Evolutionary conservation across 352 stramenopile genomes (phyloP).

Genomic region (Phytophthora hybrid): DNA sequence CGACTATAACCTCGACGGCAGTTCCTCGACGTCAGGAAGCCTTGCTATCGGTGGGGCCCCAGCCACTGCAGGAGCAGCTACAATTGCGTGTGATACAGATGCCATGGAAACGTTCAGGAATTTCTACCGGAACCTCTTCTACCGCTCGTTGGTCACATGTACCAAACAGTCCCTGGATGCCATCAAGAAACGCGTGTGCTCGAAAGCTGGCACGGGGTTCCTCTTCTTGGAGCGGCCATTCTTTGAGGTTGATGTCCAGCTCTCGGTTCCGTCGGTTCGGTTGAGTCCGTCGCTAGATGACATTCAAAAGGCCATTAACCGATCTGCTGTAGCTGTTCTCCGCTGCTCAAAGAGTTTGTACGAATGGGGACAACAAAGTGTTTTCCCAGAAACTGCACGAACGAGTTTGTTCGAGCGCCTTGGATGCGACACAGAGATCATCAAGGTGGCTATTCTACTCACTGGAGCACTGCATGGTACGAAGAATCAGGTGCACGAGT

Average conservation of each 20-base stretch:
- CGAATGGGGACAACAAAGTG: conserved; percentile 81
- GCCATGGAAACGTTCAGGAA: conserved; percentile 59
- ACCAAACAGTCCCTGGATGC: conserved; percentile 81
- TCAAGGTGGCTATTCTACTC: conserved; percentile 88
- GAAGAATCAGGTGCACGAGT: conserved; percentile 88
- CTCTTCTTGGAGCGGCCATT: conserved; percentile 87
- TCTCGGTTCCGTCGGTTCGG: conserved; percentile 81
- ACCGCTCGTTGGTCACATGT: conserved; percentile 80
- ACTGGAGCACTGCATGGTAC: conserved; percentile 86
- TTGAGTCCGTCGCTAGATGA: conserved; percentile 86
- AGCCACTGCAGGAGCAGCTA: not conserved
- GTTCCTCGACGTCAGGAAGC: conserved; percentile 1
- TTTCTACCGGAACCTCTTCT: conserved; percentile 88
- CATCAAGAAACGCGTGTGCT: conserved; percentile 88
- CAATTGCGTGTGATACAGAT: conserved; percentile 43
- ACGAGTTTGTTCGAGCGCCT: conserved; percentile 86
- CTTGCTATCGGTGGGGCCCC: not conserved
- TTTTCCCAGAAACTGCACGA: conserved; percentile 56
- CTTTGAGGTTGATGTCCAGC: conserved; percentile 89
- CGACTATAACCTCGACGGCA: conserved; percentile 72
- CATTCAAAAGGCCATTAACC: conserved; percentile 88
- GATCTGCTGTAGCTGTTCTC: conserved; percentile 77
- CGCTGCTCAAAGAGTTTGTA: conserved; percentile 85
- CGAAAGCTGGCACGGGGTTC: conserved; percentile 80
- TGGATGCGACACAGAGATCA: conserved; percentile 89